Conservation (phyloP, 768 basidiomycete species). For the Vararia minispora region DNA sequence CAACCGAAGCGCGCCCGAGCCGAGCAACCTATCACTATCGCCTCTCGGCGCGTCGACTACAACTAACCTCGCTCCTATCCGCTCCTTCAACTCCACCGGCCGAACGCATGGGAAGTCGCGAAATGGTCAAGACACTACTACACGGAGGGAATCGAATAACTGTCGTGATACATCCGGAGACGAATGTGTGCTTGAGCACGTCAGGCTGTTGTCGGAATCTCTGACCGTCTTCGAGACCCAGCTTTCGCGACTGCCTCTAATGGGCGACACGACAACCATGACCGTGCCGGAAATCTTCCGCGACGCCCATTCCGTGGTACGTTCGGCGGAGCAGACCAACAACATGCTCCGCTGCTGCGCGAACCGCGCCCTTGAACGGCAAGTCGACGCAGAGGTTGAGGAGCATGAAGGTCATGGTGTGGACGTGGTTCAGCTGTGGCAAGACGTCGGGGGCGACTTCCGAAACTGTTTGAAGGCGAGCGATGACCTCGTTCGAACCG, state of each 20-base stretch:
- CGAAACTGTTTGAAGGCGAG: conserved; percentile 60
- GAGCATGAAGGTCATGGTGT: conserved; percentile 21
- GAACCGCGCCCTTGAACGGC: conserved; percentile 51
- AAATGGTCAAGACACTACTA: conserved; percentile 1
- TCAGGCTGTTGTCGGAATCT: conserved; percentile 59
- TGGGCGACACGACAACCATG: conserved; percentile 26
- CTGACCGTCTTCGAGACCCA: conserved; percentile 61
- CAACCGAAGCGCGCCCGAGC: conserved; percentile 14
- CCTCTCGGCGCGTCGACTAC: conserved; percentile 5
- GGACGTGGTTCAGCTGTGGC: conserved; percentile 51
- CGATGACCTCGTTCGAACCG: conserved; percentile 67
- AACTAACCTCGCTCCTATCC: conserved; percentile 6
- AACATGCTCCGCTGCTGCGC: conserved; percentile 44
- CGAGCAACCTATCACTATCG: no score
- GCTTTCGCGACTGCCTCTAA: conserved; percentile 41
- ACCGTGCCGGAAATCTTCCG: conserved; percentile 44
- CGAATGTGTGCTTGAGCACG: conserved; percentile 37
- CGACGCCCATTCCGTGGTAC: conserved; percentile 52
- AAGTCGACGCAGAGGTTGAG: conserved; percentile 67
- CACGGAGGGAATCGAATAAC: neutral
- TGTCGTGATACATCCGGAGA: conserved; percentile 6
- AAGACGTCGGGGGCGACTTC: conserved; percentile 57
- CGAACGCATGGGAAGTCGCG: conserved; percentile 11
- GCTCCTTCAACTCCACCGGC: conserved; percentile 11
- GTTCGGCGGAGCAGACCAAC: conserved; percentile 58